Evolutionary conservation across 1,139 yeast species (phyloP).

Genomic region (Diutina mesorugosa): DNA sequence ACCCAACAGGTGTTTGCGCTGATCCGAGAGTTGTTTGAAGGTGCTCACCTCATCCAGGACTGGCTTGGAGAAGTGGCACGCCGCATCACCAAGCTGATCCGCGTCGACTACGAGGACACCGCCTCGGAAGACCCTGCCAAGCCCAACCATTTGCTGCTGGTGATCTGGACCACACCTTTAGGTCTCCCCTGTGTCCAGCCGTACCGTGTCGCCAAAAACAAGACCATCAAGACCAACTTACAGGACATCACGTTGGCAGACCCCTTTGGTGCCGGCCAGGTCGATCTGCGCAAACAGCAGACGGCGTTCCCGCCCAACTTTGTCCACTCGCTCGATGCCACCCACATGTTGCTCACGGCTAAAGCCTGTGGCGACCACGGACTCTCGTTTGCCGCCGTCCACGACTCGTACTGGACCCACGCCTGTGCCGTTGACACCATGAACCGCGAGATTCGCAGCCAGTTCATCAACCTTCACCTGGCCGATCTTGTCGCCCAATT

Average conservation of each 20-base stretch:
- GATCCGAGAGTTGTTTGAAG: slow-evolving; percentile 73
- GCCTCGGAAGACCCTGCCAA: slow-evolving; percentile 17
- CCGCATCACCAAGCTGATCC: slow-evolving; percentile 65
- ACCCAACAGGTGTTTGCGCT: slow-evolving; percentile 73
- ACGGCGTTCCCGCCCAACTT: slow-evolving; percentile 95
- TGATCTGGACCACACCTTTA: slow-evolving; percentile 94
- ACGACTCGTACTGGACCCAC: slow-evolving; percentile 98
- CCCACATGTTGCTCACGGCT: slow-evolving; percentile 92
- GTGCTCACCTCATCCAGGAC: slow-evolving; percentile 92
- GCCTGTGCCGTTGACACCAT: slow-evolving; percentile 69
- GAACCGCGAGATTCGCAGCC: slow-evolving; percentile 64
- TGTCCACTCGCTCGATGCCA: slow-evolving; percentile 91
- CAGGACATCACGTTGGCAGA: slow-evolving; percentile 77
- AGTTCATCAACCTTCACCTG: slow-evolving; percentile 68
- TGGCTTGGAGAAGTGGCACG: slow-evolving; percentile 89
- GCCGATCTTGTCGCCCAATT: slow-evolving; percentile 59
- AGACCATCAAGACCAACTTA: slow-evolving; percentile 60
- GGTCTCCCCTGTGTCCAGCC: slow-evolving; percentile 96
- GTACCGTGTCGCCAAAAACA: slow-evolving; percentile 56
- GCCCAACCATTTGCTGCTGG: slow-evolving; percentile 67
- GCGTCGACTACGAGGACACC: slow-evolving; percentile 40
- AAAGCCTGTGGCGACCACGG: slow-evolving; percentile 56
- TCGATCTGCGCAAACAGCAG: slow-evolving; percentile 79
- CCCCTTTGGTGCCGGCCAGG: slow-evolving; percentile 72
- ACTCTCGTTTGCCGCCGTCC: slow-evolving; percentile 88